These are phyloP conservation scores for Dryas octopetala DNA, from an alignment of 306 rosid species.

Conservation along the genomic window DNA sequence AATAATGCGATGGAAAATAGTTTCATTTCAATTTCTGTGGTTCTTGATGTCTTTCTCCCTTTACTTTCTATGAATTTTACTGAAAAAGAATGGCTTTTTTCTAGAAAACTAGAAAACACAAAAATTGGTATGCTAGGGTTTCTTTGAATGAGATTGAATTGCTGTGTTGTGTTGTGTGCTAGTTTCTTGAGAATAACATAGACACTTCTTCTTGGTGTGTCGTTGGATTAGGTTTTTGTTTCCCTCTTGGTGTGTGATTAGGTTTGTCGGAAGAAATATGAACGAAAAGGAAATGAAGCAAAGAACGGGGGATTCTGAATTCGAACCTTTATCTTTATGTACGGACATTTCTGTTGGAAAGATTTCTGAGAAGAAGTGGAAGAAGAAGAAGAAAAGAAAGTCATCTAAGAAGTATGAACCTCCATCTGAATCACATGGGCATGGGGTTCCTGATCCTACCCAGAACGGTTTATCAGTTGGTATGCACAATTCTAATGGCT, in stretches of 20 bases:
- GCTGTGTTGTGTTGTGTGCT: neutral
- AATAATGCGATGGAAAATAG: neutral
- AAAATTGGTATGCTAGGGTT: neutral
- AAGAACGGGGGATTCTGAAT: neutral
- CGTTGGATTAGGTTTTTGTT: neutral
- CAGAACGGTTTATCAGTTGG: neutral
- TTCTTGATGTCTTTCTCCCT: neutral
- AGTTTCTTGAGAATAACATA: neutral
- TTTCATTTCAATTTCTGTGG: neutral
- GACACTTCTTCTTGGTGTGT: neutral
- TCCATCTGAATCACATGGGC: neutral
- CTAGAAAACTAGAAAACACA: neutral
- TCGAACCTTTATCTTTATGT: neutral
- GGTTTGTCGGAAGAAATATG: neutral
- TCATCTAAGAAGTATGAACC: neutral
- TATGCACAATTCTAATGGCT: neutral
- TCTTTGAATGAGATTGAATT: neutral
- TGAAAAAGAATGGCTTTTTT: neutral
- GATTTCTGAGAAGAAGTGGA: slow-evolving; percentile 7
- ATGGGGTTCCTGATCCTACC: neutral
- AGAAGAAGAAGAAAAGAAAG: slow-evolving; percentile 1
- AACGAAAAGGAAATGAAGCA: neutral
- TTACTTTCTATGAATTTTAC: slow-evolving; percentile 8
- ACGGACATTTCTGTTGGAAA: neutral
- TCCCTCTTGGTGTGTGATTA: neutral